Conservation (phyloP, 179 eudicot species). For the Beta macrorhiza region DNA sequence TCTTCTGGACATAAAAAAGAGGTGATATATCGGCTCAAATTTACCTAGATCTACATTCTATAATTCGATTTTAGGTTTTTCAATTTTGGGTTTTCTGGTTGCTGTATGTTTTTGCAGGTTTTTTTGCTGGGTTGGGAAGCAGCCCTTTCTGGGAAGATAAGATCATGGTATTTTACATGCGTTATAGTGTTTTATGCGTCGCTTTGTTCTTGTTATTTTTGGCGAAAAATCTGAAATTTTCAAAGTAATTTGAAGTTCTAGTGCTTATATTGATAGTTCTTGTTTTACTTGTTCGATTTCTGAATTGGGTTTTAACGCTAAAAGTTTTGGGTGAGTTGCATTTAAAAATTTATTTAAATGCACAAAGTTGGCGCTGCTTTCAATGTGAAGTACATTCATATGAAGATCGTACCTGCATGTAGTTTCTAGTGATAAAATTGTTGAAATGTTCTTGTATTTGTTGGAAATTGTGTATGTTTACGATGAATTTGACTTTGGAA, state of each 20-base stretch:
- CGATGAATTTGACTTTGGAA: background rate
- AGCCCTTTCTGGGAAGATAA: too few relatives aligned
- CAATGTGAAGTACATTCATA: background rate
- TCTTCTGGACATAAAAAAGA: too few relatives aligned
- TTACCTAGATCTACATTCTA: too few relatives aligned
- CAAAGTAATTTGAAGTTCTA: too few relatives aligned
- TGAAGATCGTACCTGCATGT: too few relatives aligned
- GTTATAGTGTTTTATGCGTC: too few relatives aligned
- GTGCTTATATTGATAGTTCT: background rate
- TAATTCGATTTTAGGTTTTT: background rate
- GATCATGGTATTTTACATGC: too few relatives aligned
- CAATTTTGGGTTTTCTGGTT: background rate
- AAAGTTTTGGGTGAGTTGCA: background rate
- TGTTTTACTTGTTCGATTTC: background rate
- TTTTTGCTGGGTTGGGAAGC: background rate
- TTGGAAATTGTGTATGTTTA: too few relatives aligned
- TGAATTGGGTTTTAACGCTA: background rate
- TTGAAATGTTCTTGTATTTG: too few relatives aligned
- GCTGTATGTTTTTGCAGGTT: background rate
- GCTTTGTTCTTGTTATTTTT: background rate
- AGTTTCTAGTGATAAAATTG: too few relatives aligned
- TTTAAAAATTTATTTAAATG: background rate
- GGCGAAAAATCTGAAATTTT: background rate
- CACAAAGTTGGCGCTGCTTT: too few relatives aligned
- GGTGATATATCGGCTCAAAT: too few relatives aligned